phyloP scores from a whole-genome alignment of 1,284 basidiomycete genomes.

The Cryptococcus neoformans region DNA sequence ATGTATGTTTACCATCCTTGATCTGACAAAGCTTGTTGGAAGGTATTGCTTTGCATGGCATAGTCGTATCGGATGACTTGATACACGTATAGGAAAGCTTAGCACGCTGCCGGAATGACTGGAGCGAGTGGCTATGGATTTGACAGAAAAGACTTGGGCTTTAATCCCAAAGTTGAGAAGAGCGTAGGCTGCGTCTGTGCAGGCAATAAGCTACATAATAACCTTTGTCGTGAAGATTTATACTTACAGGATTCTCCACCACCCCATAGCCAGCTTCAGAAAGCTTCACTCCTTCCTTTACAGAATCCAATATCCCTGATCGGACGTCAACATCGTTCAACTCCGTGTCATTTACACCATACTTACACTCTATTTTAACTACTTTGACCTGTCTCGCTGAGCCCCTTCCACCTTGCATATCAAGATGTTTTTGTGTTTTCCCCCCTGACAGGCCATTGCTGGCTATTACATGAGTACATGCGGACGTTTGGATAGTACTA shows the following conservation, averaged over 20 bases:
- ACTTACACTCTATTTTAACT: constrained; percentile 46
- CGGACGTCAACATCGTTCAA: no score
- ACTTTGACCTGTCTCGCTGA: constrained; percentile 36
- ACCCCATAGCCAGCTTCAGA: constrained; percentile 44
- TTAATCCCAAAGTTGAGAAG: constrained; percentile 31
- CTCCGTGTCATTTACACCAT: no score
- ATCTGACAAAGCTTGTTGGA: no score
- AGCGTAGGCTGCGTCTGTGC: constrained; percentile 35
- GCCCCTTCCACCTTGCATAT: constrained; percentile 35
- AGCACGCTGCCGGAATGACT: no score
- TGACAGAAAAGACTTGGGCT: constrained; percentile 22
- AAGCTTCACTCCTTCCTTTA: constrained; percentile 33
- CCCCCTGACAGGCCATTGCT: constrained; percentile 40
- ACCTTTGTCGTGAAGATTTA: not conserved
- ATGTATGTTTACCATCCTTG: not conserved
- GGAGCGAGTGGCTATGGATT: not conserved
- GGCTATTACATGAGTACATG: constrained; percentile 47
- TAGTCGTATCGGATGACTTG: no score
- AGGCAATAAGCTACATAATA: not conserved
- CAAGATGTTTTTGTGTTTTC: constrained; percentile 47
- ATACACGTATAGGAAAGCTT: no score
- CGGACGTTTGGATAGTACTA: constrained; percentile 32
- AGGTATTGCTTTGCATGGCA: no score
- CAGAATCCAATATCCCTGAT: constrained; percentile 45
- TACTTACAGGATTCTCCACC: constrained; percentile 43